phyloP scores from a whole-genome alignment of 257 asterid genomes.

The Schizonepeta tenuifolia region DNA sequence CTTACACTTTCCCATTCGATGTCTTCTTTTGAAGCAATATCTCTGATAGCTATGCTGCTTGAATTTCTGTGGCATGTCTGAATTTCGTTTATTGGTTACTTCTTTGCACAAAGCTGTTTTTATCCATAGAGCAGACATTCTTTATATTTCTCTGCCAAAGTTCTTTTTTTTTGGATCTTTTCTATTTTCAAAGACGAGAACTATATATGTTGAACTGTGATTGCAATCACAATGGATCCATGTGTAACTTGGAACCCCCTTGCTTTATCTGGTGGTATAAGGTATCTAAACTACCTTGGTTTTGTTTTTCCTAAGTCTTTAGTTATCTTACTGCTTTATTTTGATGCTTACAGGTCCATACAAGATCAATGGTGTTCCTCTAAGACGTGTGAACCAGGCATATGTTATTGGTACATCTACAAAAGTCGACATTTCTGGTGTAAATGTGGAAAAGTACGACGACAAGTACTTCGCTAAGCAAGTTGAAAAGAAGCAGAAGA shows the following conservation, averaged over 20 bases:
- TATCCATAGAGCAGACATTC: neutral
- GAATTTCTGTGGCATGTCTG: neutral
- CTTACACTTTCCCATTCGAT: neutral
- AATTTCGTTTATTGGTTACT: neutral
- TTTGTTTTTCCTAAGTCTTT: neutral
- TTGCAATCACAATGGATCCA: neutral
- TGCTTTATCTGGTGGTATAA: too few relatives aligned
- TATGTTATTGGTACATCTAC: slow-evolving; percentile 55
- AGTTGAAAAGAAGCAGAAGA: slow-evolving; percentile 44
- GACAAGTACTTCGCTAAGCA: slow-evolving; percentile 51
- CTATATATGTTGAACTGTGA: neutral
- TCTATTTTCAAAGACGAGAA: neutral
- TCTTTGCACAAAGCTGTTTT: neutral
- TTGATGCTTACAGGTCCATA: slow-evolving; percentile 45
- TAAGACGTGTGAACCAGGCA: slow-evolving; percentile 56
- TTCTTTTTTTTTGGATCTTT: neutral
- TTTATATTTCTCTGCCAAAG: neutral
- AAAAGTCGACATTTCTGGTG: slow-evolving; percentile 49
- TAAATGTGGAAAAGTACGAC: slow-evolving; percentile 43
- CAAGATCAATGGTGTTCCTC: slow-evolving; percentile 57
- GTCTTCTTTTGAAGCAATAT: neutral
- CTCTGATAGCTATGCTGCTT: neutral
- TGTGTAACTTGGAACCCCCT: neutral
- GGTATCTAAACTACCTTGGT: neutral
- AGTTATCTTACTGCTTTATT: neutral